Conservation (phyloP, 1,139 yeast genomes). For the Yamadazyma triangularis region DNA sequence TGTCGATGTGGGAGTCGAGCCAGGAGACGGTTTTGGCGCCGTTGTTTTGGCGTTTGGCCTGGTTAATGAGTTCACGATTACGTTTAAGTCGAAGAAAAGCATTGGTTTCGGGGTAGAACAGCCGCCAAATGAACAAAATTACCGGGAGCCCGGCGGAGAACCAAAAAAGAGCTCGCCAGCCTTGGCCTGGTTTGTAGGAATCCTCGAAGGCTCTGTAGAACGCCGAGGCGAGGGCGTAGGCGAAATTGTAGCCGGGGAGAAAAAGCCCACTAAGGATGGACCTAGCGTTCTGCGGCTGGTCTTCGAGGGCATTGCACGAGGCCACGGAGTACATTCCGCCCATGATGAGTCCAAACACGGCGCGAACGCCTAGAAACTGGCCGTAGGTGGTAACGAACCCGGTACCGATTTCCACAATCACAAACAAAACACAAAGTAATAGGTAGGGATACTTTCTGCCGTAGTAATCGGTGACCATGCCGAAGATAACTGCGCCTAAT, state of each 20-base stretch:
- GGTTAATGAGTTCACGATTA: constrained; percentile 6
- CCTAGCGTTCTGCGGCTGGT: constrained; percentile 30
- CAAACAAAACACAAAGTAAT: constrained; percentile 47
- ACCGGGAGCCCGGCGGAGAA: constrained; percentile 60
- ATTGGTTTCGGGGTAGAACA: constrained; percentile 30
- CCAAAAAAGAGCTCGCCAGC: constrained; percentile 81
- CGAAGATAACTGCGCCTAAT: constrained; percentile 72
- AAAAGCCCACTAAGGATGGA: constrained; percentile 35
- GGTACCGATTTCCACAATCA: constrained; percentile 62
- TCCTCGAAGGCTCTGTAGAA: constrained; percentile 51
- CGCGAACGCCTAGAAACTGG: constrained; percentile 62
- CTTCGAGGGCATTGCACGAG: constrained; percentile 32
- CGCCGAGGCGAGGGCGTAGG: constrained; percentile 32
- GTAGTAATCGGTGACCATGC: constrained; percentile 59
- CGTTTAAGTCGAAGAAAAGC: constrained; percentile 17
- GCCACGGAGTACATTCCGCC: constrained; percentile 34
- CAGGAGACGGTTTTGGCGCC: no score
- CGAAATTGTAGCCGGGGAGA: constrained; percentile 36
- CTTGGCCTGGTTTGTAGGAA: constrained; percentile 44
- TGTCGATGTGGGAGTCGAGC: no score
- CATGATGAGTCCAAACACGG: constrained; percentile 37
- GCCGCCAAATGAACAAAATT: constrained; percentile 29
- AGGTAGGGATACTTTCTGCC: constrained; percentile 74
- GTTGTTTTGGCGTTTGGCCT: no score
- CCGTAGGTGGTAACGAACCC: constrained; percentile 63